Base-by-base conservation (phyloP, 495 filamentous ascomycete species). In the Daldinia grandis region DNA sequence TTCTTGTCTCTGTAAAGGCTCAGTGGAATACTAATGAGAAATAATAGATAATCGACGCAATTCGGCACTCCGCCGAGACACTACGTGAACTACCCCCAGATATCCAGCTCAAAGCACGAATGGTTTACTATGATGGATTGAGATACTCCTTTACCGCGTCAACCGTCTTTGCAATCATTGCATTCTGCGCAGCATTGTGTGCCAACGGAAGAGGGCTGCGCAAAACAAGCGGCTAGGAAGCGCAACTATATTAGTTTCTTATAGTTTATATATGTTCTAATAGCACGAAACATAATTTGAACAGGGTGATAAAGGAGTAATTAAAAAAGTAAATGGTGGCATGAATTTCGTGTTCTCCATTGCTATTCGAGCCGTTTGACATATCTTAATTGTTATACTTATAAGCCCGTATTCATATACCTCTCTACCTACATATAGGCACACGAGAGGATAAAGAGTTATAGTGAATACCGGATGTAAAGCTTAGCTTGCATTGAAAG, bases 121-220 rank as follows among this genome's bases (percentile, higher is more conserved):
- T 84, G n/a, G 87, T 89, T 0, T 89, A 89, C 57, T 88, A 86
- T 54, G 81, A 84, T 4, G 88, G 87, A 0, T 81, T 90, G 12
- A 78, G 81, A 33, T 79, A 85, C 50, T 84, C 85, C 0, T 89
- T 90, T 73, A 80, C 81, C 4, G 81, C 84, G 0, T 87, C 84
- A 0, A 86, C 87, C 0, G 74, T 64, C 4, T 83, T 88, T 47
- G 86, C 85, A 4, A 74, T 79, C 2, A 71, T 86, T 4, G 86
- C 85, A 7, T 84, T 86, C 2, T 55, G 82, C 30, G 81, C 86
- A 4, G 82, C 85, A 0, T 68, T 89, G 1, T 85, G 87, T 60
- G 84, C 84, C 4, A 81, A 77, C 42, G 84, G 83, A 4, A 80
- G 79, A 40, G 82, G 83, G 3, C 70, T 88, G 31, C 75, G 79